Base-by-base conservation (phyloP, 75 land plant genomes). In the Larix kaempferi region DNA sequence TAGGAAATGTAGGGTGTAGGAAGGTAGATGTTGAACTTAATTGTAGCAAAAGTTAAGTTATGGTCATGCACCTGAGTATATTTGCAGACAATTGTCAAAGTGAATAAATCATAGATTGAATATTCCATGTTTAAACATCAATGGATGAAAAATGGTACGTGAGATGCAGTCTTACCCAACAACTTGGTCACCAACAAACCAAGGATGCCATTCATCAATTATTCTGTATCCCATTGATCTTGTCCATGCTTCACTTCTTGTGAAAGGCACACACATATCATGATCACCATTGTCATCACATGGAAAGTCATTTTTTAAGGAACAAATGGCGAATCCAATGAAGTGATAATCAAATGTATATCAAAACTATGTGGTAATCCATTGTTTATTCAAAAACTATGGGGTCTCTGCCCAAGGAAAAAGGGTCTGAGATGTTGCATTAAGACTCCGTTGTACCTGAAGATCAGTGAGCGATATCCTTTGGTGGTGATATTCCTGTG, bases 31-130 rank as follows among this genome's bases (percentile, higher is more conserved):
- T 49, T 39, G 57, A 89, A 94, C 96, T 91, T 94, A 26, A 94
- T 76, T 16, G 96, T 94, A 59, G 89, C 89, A 61, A 94, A 94
- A 21, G 90, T 91, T 61, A 94, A 87, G 35, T 89, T 85, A 56
- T 91, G 73, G 4, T 69, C 88, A 62, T 91, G 91, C 13, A 82
- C 88, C 77, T 83, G 87, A 12, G 77, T 78, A 71, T 76, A 94
- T 60, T 94, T 94, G 89, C 86, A 82, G 22, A 49, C 1, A 49
- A 29, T 29, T 49, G 54, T 11, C 11, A 49, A 49, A 44, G 4
- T 11, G 54, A 10, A 49, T 11, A 49, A 49, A 8, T 49, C 54
- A 10, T 10, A 49, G 11, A 49, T 0, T 49, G 54, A 49, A 49
- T 49, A 11, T 49, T 49, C 54, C 54, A 10, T 10, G 11, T 49